Evolutionary conservation across 805 yeast species (phyloP), one percentile per base, ranked within the genome.

Genomic region (Candida gorgasii): DNA sequence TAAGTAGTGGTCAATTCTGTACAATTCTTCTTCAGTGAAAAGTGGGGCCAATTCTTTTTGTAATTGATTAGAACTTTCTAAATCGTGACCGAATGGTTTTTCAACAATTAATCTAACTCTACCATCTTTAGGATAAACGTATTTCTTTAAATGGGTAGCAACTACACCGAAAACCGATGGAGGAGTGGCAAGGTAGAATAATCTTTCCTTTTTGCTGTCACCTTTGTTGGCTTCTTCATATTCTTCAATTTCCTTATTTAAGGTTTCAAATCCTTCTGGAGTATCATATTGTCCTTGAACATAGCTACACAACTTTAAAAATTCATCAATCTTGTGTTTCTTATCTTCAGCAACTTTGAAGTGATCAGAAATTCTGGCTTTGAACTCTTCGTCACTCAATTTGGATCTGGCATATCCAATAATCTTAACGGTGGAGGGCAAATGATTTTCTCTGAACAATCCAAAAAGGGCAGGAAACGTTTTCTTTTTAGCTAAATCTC

Each of bases 1-100:
- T 56, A 93, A 75, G 63, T 93, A 93, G 69, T 93, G 99, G 69
- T 93, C 99, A 55, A 93, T 93, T 73, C 99, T 84, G 75, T 78
- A 93, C 37, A 92, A 73, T 72, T 93, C 98, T 3, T 85, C 90
- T 68, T 93, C 99, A 18, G 79, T 67, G 80, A 90, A 92, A 38
- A 90, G 67, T 14, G 98, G 98, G 13, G 90, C 80, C 55, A 93
- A 75, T 48, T 79, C 76, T 43, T 69, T 58, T 71, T 89, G 97
- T 60, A 93, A 73, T 54, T 80, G 83, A 56, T 88, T 78, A 3
- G 95, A 81, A 40, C 89, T 75, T 47, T 75, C 78, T 55, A 93
- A 78, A 63, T 93, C 98, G 63, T 81, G 93, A 49, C 99, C 99
- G 61, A 93, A 93, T 29, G 99, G 99, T 73, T 93, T 93, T 71